Base-by-base conservation (phyloP, 2,329 filamentous ascomycete genomes). In the Biscogniauxia sp. region DNA sequence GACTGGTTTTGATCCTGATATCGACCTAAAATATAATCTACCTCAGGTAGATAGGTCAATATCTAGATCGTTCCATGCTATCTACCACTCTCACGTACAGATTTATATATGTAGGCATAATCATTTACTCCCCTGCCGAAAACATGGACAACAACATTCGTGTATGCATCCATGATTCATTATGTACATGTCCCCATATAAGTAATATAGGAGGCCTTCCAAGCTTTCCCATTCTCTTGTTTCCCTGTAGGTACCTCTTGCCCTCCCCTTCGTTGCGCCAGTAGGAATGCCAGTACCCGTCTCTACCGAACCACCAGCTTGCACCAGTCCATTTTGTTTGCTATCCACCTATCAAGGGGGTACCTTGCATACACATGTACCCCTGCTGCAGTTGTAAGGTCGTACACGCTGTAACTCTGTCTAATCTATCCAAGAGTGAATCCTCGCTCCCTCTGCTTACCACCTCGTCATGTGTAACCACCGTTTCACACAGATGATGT, bases 221-320 rank as follows among this genome's bases (percentile, higher is more conserved):
- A 32, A 13, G 28, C 28, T 2, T 32, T 49, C 50, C 9, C 26
- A 7, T 25, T 26, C 15, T 13, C 54, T 41, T 32, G 28, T 32
- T 32, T 3, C 3, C 11, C 28, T 32, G 28, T 32, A n/a, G n/a
- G n/a, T n/a, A n/a, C 28, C 49, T 41, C 41, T 19, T 53, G 20
- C 15, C 20, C 32, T 19, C 50, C 37, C 51, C 49, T 50, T 53
- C 26, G 52, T 52, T 41, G 37, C 58, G 6, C 53, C 23, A 23
- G n/a, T n/a, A 23, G 23, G 50, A 51, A 62, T 70, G 69, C 61
- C 32, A 58, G 60, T 41, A 68, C 64, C 69, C 69, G 68, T 26
- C 53, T 55, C 19, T 51, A 45, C 54, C 20, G 62, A 58, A 64
- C 55, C 64, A 67, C 61, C 58, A 63, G 23, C 50, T 52, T 64